Evolutionary conservation across 768 basidiomycete genomes (phyloP), one percentile per base, ranked within the genome.

Genomic region (Boletus patriciae): DNA sequence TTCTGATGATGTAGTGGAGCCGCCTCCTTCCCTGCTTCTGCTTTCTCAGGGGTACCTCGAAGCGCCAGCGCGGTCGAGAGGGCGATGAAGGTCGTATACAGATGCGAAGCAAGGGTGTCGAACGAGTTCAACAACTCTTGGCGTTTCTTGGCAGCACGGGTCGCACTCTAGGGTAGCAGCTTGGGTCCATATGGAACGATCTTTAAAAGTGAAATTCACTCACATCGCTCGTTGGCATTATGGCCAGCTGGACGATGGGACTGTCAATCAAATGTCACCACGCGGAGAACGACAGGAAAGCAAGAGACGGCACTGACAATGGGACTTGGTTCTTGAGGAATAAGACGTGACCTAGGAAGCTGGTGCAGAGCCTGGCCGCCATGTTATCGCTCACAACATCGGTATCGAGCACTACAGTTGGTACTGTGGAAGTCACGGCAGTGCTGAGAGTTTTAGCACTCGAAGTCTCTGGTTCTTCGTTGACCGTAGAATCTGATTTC

Each of bases 311-410:
- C 6, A 80, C 88, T 72, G 64, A 91, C 89, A 91, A 84, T 1
- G 89, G 90, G 0, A 91, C 77, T 62, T 92, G 90, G 59, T 81
- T 86, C 68, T 92, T 92, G 53, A 92, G 73, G 65, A 88, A 92
- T 18, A 92, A 68, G 3, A 90, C 78, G 65, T 91, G 88, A 0
- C 83, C 83, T 0, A 92, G 73, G 27, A 90, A 69, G 55, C 80
- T 82, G 13, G 78, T 75, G 3, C 87, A 83, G 2, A 92, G 78
- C 21, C 79, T 78, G 1, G 86, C 83, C 11, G 90, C 90, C 68
- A 87, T 76, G 6, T 72, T 73, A 53, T 83, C 82, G 21, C 80
- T 78, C 19, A 92, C 78, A 2, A 62, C 56, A 11, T 84, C 80
- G 4, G 76, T 65, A 44, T 87, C 80, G 34, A 91, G 74, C 27